phyloP scores from a whole-genome alignment of 176 grass and related monocot genomes.

The Sorghum bicolor region DNA sequence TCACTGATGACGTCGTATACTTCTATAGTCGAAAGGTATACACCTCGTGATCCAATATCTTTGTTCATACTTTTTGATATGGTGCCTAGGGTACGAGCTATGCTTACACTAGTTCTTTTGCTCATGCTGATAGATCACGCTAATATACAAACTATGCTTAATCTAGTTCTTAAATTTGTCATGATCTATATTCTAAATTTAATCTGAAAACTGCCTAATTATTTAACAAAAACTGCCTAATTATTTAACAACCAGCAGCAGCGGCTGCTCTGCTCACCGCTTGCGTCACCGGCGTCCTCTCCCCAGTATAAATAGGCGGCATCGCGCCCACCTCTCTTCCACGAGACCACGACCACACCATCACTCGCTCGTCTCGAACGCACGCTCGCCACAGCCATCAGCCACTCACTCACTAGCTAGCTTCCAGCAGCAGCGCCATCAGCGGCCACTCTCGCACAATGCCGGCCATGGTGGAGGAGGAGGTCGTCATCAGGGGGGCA shows the following conservation, averaged over 20 bases:
- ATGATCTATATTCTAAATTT: too few species aligned
- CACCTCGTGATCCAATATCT: too few species aligned
- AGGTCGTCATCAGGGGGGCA: background rate
- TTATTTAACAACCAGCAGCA: background rate
- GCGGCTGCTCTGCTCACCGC: constrained; percentile 8
- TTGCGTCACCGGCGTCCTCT: constrained; percentile 23
- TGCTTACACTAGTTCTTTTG: too few species aligned
- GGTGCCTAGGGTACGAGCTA: too few species aligned
- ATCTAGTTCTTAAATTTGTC: too few species aligned
- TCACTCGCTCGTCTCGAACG: background rate
- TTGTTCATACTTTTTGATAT: too few species aligned
- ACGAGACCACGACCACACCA: constrained; percentile 6
- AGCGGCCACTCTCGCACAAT: background rate
- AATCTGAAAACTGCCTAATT: too few species aligned
- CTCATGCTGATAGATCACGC: too few species aligned
- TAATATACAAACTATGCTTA: too few species aligned
- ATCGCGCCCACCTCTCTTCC: background rate
- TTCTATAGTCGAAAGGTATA: too few species aligned
- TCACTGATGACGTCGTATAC: too few species aligned
- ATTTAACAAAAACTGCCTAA: too few species aligned
- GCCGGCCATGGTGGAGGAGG: constrained; percentile 33
- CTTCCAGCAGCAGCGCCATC: background rate
- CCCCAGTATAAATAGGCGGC: background rate
- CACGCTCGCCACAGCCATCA: background rate
- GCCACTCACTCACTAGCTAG: background rate